Base-by-base conservation (phyloP, 208 protist genomes). In the Acanthamoeba culbertsoni region DNA sequence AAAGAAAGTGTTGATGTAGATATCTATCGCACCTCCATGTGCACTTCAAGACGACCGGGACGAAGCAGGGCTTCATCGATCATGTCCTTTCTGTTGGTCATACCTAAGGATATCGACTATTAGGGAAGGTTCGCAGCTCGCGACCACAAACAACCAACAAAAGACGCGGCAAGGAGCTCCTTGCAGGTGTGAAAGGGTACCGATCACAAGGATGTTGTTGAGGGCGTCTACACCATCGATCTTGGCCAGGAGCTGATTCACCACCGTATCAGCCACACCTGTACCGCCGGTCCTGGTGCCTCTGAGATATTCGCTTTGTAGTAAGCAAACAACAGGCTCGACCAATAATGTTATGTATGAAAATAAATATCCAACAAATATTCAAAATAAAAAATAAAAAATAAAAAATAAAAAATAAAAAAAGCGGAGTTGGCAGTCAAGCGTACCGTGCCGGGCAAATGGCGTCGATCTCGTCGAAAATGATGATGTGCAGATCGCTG, bases 381-480 rank as follows among this genome's bases (percentile, higher is more conserved):
- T n/a, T n/a, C n/a, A n/a, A n/a, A n/a, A n/a, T n/a, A n/a, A n/a
- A n/a, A n/a, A 26, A 63, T 26, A 63, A 63, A 26, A 63, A 63
- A 63, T 26, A 26, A 26, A 63, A 63, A 26, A 26, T 63, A 26
- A 26, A 26, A 26, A 63, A 26, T 63, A 63, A 26, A 26, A 63
- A 26, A 26, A 26, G 26, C 26, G 12, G 97, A 95, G 10, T 96
- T 97, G 55, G 99, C 99, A 93, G 99, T 96, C 95, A 99, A 96
- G n/a, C 59, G 59, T 7, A 65, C 59, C 59, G 59, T 40, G 59
- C 59, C 95, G 99, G 99, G 95, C 98, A 99, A 94, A 99, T 99
- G 51, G 99, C 98, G 96, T 99, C 99, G 95, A 99, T 98, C 96
- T 99, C 99, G 97, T 99, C 99, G 91, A 99, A 99, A 93, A 99